Evolutionary conservation across 2,329 filamentous ascomycete species (phyloP), one percentile per base, ranked within the genome.

Genomic region (Aspergillus amoenus): DNA sequence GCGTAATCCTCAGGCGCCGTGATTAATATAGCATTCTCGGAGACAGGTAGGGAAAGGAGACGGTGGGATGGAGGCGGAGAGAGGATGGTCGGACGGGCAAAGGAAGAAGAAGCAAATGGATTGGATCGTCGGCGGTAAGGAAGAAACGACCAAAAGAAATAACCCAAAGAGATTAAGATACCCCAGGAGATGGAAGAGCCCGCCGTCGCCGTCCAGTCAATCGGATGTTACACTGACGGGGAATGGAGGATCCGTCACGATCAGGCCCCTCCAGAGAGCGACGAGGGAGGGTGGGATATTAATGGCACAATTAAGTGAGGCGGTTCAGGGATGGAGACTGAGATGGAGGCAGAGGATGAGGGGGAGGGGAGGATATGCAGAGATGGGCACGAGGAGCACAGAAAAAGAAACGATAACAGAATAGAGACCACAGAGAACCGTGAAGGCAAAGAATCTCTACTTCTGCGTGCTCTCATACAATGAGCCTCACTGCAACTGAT

Each of bases 211-310:
- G 34, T 47, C 56, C 54, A 62, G 62, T 52, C 59, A 59, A 56
- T 61, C 59, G 52, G 58, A 58, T 64, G 66, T 66, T 61, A 62
- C 60, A 64, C 61, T 61, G 58, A 45, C 47, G 51, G 52, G 48
- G 56, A 57, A 22, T 39, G 47, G 54, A 55, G 49, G 46, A 44
- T 52, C 47, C 46, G 54, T 24, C 55, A 45, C 45, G 44, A 51
- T 56, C 45, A 45, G 30, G 44, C 53, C 53, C 53, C 47, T 27
- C 40, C 21, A 27, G 18, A 22, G 39, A 21, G 13, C 32, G 42
- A 39, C 12, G 41, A 37, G 42, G 34, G 55, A 43, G 48, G 55
- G 55, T 37, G 47, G 55, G 39, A 44, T 52, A 53, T 52, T 48
- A 56, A 57, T 57, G 43, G 17, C 44, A 57, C 55, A 57, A 58